Evolutionary conservation across 768 basidiomycete species (phyloP).

Genomic region (Rhizopogon vulgaris): DNA sequence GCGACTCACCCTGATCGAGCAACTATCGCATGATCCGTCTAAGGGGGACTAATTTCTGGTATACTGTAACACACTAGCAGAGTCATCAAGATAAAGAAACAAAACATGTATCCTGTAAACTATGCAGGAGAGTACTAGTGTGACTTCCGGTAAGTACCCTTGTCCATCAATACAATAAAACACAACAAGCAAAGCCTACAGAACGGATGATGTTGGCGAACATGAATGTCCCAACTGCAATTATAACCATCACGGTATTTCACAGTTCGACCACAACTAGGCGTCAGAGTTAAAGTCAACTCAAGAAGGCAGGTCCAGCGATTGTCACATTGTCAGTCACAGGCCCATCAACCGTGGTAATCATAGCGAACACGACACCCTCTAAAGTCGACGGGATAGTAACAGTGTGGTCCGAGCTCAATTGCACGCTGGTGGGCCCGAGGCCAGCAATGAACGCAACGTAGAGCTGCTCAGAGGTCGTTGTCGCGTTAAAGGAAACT

Average conservation of each 20-base stretch:
- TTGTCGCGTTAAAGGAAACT: constrained; percentile 18
- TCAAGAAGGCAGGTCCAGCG: constrained; percentile 33
- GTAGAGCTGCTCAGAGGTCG: constrained; percentile 15
- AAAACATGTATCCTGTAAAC: neutral
- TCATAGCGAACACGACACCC: constrained; percentile 31
- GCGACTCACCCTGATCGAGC: too few species aligned
- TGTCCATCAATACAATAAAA: neutral
- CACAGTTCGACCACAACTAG: neutral
- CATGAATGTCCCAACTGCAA: neutral
- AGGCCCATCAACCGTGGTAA: constrained; percentile 23
- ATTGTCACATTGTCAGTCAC: constrained; percentile 34
- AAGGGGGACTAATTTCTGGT: too few species aligned
- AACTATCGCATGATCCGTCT: too few species aligned
- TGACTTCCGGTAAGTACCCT: neutral
- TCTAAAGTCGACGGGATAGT: constrained; percentile 19
- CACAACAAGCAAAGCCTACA: neutral
- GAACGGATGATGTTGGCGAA: neutral
- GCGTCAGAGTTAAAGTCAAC: constrained; percentile 17
- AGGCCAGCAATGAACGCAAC: constrained; percentile 33
- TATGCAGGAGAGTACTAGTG: neutral
- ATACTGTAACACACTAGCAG: neutral
- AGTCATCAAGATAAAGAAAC: neutral
- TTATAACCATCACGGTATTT: neutral
- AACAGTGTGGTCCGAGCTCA: constrained; percentile 14
- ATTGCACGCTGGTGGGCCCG: constrained; percentile 23